Percentiles rank a stretch among this genome's conserved stretches.
phyloP scores from a whole-genome alignment of 805 yeast species.

The Metschnikowia arizonensis region DNA sequence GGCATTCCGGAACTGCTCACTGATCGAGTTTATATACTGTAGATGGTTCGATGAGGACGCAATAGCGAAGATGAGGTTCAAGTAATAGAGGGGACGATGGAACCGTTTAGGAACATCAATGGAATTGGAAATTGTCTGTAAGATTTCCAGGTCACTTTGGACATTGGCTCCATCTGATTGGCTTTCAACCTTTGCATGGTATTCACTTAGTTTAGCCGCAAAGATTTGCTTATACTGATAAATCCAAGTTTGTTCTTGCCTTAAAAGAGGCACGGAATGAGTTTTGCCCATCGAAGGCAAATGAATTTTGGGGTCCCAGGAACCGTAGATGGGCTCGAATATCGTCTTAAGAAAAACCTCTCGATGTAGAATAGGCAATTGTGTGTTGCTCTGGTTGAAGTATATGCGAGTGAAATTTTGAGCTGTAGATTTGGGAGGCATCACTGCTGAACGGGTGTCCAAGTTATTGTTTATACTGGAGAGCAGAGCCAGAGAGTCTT shows the following conservation, averaged over 20 bases:
- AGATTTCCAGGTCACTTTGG: constrained; percentile 4
- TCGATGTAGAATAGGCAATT: constrained; percentile 78
- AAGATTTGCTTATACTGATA: constrained; percentile 36
- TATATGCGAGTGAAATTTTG: constrained; percentile 57
- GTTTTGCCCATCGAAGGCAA: constrained; percentile 56
- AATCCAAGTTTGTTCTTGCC: constrained; percentile 43
- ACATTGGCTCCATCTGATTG: not conserved
- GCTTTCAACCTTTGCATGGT: not conserved
- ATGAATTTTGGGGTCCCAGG: constrained; percentile 47
- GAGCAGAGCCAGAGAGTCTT: constrained; percentile 11
- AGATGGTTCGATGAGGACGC: constrained; percentile 72
- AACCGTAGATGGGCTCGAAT: constrained; percentile 80
- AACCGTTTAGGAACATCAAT: constrained; percentile 44
- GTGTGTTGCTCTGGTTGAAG: constrained; percentile 79
- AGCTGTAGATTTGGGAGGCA: constrained; percentile 73
- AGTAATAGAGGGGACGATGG: constrained; percentile 59
- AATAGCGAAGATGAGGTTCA: constrained; percentile 75
- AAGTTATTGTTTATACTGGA: constrained; percentile 13
- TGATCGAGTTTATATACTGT: constrained; percentile 58
- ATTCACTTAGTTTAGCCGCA: constrained; percentile 7
- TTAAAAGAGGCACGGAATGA: constrained; percentile 10
- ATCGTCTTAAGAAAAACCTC: constrained; percentile 64
- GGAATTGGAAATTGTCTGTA: constrained; percentile 5
- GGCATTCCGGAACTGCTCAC: constrained; percentile 66
- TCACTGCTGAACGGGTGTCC: constrained; percentile 38